Evolutionary conservation across 164 flowering plant species (phyloP), one percentile per base, ranked within the genome.

Genomic region (Saururus chinensis): DNA sequence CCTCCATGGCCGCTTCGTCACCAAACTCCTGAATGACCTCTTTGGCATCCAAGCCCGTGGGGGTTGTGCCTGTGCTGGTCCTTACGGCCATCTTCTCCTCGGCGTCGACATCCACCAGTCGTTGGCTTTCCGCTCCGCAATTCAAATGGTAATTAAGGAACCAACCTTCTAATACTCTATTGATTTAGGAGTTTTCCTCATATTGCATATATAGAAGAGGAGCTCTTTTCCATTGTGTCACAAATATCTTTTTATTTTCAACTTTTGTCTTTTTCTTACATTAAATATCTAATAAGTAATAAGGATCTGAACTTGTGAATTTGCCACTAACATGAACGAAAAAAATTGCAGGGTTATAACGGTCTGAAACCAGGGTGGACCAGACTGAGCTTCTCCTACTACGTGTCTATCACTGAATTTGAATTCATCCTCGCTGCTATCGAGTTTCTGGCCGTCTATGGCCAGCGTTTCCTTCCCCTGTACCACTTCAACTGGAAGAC

Each of bases 351-450:
- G 92, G 98, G 95, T 10, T 84, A 79, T 58, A 40, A 25, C 2
- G 96, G 95, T 53, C 69, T 81, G 4, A 92, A 87, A 63, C 96
- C 95, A 0, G 95, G 96, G 61, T 89, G 98, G 98, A 85, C 98
- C 0, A 79, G 96, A 68, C 59, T 92, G n/a, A 84, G 91, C 71
- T 89, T 92, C 70, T 78, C 92, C 4, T 89, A 85, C 71, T 89
- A 89, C 82, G 84, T 87, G 84, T 72, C 82, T 6, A 60, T 56
- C 1, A 79, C 78, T 53, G 95, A 92, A 62, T 79, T 85, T 12
- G 92, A 89, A 65, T 87, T 81, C 79, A 80, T 85, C 40, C 65
- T 89, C 14, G 74, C 72, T 6, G 89, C 91, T 14, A 16, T 89
- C 7, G 95, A 92, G 61, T 92, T 92, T 64, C 24, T 87, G 51